Percentiles rank a stretch among this genome's conserved stretches.
Conservation (phyloP, 106 monocot genomes). For the Apostasia shenzhenica region DNA sequence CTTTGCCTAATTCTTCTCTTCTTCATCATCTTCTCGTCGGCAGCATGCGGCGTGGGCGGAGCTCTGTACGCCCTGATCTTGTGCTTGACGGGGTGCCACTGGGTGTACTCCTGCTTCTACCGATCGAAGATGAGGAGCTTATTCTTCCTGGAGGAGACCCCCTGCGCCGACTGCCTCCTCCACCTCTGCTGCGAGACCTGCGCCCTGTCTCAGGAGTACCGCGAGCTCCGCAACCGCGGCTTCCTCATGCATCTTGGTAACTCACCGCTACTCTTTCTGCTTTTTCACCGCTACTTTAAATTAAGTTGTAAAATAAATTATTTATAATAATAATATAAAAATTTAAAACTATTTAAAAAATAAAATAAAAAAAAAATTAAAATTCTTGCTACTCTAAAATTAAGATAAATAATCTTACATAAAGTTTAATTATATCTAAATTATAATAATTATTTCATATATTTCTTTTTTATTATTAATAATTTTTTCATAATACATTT, state of each 20-base stretch:
- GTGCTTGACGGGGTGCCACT: slow-evolving; percentile 29
- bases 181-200: slow-evolving; percentile 55
- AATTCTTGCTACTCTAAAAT: no score
- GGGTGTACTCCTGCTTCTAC: slow-evolving; percentile 57
- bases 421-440: no score
- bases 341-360: no score
- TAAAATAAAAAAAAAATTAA: no score
- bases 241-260: slow-evolving; percentile 38
- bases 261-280: neutral
- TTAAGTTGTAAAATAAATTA: no score
- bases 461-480: no score
- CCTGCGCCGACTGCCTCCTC: slow-evolving; percentile 40
- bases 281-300: neutral
- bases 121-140: slow-evolving; percentile 37
- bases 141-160: slow-evolving; percentile 30
- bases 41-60: slow-evolving; percentile 35
- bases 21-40: neutral
- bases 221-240: slow-evolving; percentile 49
- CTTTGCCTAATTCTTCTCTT: neutral
- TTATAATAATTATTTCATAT: no score
- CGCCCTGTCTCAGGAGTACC: slow-evolving; percentile 56
- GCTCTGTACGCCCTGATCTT: slow-evolving; percentile 24
- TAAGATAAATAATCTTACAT: no score
- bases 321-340: no score
- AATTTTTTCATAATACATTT: no score